phyloP scores from a whole-genome alignment of 441 rosid species.

The Melastoma candidum region DNA sequence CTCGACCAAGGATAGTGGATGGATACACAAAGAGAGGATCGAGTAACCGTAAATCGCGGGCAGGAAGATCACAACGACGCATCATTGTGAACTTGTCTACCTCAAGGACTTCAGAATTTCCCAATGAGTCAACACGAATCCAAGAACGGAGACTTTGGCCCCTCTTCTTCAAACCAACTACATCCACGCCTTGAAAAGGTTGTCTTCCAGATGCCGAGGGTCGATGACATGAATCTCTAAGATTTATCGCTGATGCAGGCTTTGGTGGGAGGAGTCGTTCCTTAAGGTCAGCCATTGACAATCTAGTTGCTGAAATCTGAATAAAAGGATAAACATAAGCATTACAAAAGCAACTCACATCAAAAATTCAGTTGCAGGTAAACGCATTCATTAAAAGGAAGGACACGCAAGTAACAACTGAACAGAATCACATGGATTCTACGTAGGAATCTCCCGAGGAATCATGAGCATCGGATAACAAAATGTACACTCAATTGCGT shows the following conservation, averaged over 20 bases:
- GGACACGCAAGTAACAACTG: no score
- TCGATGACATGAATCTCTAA: constrained; percentile 41
- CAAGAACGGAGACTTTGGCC: constrained; percentile 27
- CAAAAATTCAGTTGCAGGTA: no score
- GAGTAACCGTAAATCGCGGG: constrained; percentile 87
- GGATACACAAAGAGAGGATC: constrained; percentile 96
- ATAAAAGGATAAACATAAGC: constrained; percentile 2
- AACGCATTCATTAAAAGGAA: no score
- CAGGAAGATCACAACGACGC: constrained; percentile 97
- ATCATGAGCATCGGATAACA: no score
- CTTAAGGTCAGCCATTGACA: constrained; percentile 58
- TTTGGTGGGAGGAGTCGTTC: constrained; percentile 78
- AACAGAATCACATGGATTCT: no score
- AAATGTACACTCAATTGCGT: no score
- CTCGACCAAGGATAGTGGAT: constrained; percentile 93
- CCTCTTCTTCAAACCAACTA: constrained; percentile 79
- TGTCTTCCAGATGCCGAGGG: constrained; percentile 68
- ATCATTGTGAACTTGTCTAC: constrained; percentile 94
- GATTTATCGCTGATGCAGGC: constrained; percentile 74
- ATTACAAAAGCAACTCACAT: neutral
- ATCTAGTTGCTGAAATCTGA: constrained; percentile 2
- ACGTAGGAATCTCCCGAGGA: no score
- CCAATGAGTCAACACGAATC: constrained; percentile 84
- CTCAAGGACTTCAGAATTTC: constrained; percentile 81
- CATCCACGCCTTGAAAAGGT: no score